Evolutionary conservation across 768 basidiomycete species (phyloP).

Genomic region (Panaeolus papilionaceus): DNA sequence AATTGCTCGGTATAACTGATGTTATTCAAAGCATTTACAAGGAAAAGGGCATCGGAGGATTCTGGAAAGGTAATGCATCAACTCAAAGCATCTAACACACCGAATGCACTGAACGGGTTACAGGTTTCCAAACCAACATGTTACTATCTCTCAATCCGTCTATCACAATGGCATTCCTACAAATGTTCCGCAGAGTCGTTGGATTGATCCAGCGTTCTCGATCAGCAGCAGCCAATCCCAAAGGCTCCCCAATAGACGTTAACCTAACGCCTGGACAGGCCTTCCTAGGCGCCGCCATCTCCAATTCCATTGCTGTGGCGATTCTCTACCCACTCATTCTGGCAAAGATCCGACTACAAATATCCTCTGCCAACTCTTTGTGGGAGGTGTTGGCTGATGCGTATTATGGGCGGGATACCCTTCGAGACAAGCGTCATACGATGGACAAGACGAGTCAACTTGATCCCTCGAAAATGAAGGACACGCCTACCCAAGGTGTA

Average conservation of each 20-base stretch:
- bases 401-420: slow-evolving; percentile 33
- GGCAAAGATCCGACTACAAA: slow-evolving; percentile 61
- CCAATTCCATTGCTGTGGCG: slow-evolving; percentile 56
- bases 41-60: slow-evolving; percentile 56
- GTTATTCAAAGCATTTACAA: slow-evolving; percentile 50
- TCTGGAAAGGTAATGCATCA: slow-evolving; percentile 55
- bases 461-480: slow-evolving; percentile 15
- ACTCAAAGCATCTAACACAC: neutral
- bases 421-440: slow-evolving; percentile 1
- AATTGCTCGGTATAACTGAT: slow-evolving; percentile 31
- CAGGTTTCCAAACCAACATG: slow-evolving; percentile 57
- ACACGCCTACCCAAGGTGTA: slow-evolving; percentile 30
- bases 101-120: slow-evolving; percentile 7
- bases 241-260: slow-evolving; percentile 15
- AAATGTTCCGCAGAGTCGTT: slow-evolving; percentile 51
- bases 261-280: slow-evolving; percentile 51
- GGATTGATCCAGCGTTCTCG: slow-evolving; percentile 30
- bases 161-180: slow-evolving; percentile 60
- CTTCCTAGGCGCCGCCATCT: slow-evolving; percentile 62
- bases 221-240: slow-evolving; percentile 18
- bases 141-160: slow-evolving; percentile 63
- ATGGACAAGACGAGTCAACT: slow-evolving; percentile 14
- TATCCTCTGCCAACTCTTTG: slow-evolving; percentile 45
- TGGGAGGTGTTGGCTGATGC: slow-evolving; percentile 40
- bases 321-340: slow-evolving; percentile 65